Evolutionary conservation across 371 early-diverging fungal genomes (phyloP).

Genomic region (Apophysomyces trapeziformis): DNA sequence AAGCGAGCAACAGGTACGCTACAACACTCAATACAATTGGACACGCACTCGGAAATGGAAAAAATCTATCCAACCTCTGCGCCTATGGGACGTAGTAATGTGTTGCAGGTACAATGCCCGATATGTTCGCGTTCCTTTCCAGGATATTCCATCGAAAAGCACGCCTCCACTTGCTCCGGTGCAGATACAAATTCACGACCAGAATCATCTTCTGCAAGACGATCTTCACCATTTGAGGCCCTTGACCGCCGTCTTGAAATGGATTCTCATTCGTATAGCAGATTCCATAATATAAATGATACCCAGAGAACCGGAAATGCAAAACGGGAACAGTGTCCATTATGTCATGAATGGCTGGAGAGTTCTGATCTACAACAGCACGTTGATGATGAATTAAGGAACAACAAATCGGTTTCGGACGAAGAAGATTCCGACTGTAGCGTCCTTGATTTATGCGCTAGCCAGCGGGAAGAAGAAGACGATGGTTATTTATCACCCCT

Average conservation of each 20-base stretch:
- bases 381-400: background rate
- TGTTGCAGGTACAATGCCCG: background rate
- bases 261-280: background rate
- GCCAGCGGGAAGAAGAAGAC: background rate
- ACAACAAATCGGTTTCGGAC: background rate
- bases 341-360: background rate
- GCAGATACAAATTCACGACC: background rate
- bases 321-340: background rate
- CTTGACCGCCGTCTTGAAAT: background rate
- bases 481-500: conserved; percentile 17
- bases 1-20: background rate
- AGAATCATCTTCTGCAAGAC: background rate
- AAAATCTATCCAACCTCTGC: background rate
- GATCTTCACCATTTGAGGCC: background rate
- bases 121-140: background rate
- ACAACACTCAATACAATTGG: background rate
- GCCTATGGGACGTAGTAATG: background rate
- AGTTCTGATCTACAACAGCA: background rate
- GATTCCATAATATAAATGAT: background rate
- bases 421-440: conserved; percentile 2
- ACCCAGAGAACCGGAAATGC: background rate
- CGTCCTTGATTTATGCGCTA: background rate
- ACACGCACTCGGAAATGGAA: background rate
- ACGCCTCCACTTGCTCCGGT: background rate
- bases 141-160: background rate